Base-by-base conservation (phyloP, 2,329 filamentous ascomycete genomes). In the Harringtonia aguacate region DNA sequence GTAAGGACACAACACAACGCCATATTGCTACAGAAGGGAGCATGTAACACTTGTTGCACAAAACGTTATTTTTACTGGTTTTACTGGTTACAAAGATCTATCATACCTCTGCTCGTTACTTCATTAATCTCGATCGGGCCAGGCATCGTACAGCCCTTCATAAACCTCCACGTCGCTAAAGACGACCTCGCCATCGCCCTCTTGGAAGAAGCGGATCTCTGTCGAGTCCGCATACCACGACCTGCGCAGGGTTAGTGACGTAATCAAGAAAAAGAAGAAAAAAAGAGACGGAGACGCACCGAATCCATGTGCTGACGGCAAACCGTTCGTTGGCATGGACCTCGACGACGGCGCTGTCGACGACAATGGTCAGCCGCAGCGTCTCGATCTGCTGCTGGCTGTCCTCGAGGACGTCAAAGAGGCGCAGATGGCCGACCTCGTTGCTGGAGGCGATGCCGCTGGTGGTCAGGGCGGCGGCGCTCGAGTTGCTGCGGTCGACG, bases 331-430 rank as follows among this genome's bases (percentile, higher is more conserved):
- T 41, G 13, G 31, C 39, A 20, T 41, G 39, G 20, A 41, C 39
- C 39, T 41, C 39, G 22, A 41, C 39, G 15, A 41, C 39, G 22
- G 39, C 39, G 39, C 20, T 41, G 39, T 41, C 39, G 39, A 41
- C 39, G 17, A 41, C 39, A 14, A 41, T 28, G 30, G 39, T 41
- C 13, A 41, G 22, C 3, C 31, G 39, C 30, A 41, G 31, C 13
- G 39, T 9, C 39, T 41, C 39, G 30, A 41, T 18, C 21, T 24
- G 5, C 17, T 35, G 30, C 20, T 27, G 4, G 30, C 15, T 8
- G 31, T 28, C 20, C 15, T 28, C 30, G 20, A 36, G 21, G 9
- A 41, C 15, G 22, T 41, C 39, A 17, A 41, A 41, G 8, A 41
- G 39, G 10, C 39, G 39, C 8, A 35, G 39, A 6, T 41, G 20